phyloP scores from a whole-genome alignment of 371 early-diverging fungal species.

The Haplosporangium sp. region DNA sequence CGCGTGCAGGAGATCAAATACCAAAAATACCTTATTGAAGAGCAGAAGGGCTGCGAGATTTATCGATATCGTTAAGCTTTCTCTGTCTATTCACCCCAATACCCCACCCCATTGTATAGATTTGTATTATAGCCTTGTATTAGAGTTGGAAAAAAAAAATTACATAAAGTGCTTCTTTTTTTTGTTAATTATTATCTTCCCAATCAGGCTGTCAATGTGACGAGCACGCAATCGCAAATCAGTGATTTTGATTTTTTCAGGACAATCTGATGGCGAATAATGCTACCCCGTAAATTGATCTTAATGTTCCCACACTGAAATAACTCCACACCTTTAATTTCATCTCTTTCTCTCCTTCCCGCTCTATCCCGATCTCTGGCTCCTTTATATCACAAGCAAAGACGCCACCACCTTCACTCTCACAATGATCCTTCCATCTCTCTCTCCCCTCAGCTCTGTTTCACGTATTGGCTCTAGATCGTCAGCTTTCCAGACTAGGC shows the following conservation, averaged over 20 bases:
- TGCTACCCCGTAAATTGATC: conserved; percentile 15
- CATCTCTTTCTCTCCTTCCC: background rate
- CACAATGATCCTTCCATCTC: background rate
- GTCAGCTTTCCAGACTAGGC: conserved; percentile 47
- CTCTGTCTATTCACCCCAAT: background rate
- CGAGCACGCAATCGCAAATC: conserved; percentile 11
- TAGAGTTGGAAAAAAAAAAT: background rate
- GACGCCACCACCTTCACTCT: background rate
- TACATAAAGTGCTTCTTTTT: background rate
- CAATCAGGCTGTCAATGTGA: conserved; percentile 8
- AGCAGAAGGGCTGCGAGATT: conserved; percentile 46
- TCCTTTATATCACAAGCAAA: background rate
- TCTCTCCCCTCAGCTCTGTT: conserved; percentile 32
- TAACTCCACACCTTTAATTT: background rate
- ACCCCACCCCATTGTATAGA: conserved; percentile 6
- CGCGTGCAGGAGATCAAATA: conserved; percentile 57
- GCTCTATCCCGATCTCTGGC: background rate
- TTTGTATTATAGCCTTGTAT: conserved; percentile 12
- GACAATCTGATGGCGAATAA: background rate
- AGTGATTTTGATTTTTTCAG: background rate
- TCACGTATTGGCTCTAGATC: conserved; percentile 28
- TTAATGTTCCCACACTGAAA: background rate
- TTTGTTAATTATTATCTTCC: background rate
- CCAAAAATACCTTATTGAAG: conserved; percentile 46
- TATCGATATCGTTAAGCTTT: conserved; percentile 44